Conservation (phyloP, 352 stramenopile species). For the Phytophthora colocasiae region DNA sequence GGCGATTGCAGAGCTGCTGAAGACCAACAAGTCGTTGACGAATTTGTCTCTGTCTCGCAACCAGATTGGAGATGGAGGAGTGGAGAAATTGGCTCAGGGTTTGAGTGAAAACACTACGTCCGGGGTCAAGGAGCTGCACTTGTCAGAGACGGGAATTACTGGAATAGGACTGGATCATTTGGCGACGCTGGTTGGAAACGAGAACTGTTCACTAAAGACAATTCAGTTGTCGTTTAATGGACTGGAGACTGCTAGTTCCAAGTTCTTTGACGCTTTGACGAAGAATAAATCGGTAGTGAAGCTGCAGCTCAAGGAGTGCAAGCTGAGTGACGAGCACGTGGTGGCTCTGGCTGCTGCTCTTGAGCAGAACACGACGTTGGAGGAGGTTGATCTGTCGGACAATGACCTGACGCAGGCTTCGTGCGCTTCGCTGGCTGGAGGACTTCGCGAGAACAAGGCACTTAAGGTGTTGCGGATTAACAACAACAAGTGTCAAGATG, state of each 20-base stretch:
- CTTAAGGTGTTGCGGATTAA: slow-evolving; percentile 59
- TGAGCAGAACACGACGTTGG: slow-evolving; percentile 55
- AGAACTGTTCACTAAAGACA: slow-evolving; percentile 60
- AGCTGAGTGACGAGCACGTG: slow-evolving; percentile 55
- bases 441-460: slow-evolving; percentile 53
- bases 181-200: slow-evolving; percentile 43
- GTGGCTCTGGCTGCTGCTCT: slow-evolving; percentile 52
- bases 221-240: slow-evolving; percentile 80
- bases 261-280: slow-evolving; percentile 67
- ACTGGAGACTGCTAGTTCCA: slow-evolving; percentile 38
- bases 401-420: slow-evolving; percentile 54
- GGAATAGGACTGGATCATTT: slow-evolving; percentile 56
- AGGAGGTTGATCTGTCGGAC: slow-evolving; percentile 73
- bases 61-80: slow-evolving; percentile 49
- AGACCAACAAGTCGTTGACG: slow-evolving; percentile 47
- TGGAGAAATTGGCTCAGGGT: slow-evolving; percentile 47
- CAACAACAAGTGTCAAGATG: slow-evolving; percentile 71
- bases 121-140: slow-evolving; percentile 41
- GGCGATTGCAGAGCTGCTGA: slow-evolving; percentile 63
- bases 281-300: slow-evolving; percentile 71
- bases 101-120: slow-evolving; percentile 46
- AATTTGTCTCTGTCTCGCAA: slow-evolving; percentile 76
- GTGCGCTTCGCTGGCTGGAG: slow-evolving; percentile 48
- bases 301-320: slow-evolving; percentile 71
- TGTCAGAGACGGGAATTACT: slow-evolving; percentile 60